Evolutionary conservation across 140 eudicot genomes (phyloP).

Genomic region (Erigeron philadelphicus): DNA sequence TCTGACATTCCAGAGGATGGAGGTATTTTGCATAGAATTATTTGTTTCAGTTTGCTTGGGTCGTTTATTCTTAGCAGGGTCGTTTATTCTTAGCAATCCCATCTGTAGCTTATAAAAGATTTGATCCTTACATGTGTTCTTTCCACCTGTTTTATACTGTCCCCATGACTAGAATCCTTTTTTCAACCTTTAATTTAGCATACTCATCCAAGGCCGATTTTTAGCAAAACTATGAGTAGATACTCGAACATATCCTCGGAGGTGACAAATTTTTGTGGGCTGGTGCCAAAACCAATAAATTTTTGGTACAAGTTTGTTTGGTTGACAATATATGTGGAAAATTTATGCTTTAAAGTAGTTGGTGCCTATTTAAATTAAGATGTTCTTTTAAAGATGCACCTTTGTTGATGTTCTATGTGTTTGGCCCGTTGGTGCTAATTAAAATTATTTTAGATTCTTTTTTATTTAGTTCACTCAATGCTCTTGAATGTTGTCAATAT

Average conservation of each 20-base stretch:
- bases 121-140: neutral
- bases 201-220: neutral
- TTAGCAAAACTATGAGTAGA: neutral
- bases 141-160: too few relatives aligned
- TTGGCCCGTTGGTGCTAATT: neutral
- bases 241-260: neutral
- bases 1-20: conserved; percentile 67
- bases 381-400: neutral
- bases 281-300: neutral
- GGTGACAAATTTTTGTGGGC: neutral
- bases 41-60: conserved; percentile 4
- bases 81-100: neutral
- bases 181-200: neutral
- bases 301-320: neutral
- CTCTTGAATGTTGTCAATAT: neutral
- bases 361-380: too few relatives aligned
- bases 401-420: neutral
- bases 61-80: neutral
- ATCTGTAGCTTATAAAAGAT: neutral
- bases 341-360: too few relatives aligned
- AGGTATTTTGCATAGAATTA: conserved; percentile 31
- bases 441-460: too few relatives aligned
- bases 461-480: neutral
- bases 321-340: neutral
- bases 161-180: neutral